Conservation (phyloP, 129 eudicot species). For the Ambrosia trifida region DNA sequence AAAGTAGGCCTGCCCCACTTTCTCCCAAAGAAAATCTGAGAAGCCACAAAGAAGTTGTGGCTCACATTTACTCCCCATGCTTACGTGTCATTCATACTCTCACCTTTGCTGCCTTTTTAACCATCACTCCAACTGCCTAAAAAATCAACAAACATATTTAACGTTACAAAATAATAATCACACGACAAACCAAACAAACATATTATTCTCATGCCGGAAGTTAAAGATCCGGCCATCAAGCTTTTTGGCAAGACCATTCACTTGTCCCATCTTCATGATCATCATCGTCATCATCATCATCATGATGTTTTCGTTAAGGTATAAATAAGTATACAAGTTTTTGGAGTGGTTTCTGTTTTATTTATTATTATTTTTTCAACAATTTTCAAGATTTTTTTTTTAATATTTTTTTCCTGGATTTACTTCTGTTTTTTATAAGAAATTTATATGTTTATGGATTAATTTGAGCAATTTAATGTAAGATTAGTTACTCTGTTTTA, state of each 20-base stretch:
- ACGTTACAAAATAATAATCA: slow-evolving; percentile 13
- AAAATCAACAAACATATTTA: slow-evolving; percentile 8
- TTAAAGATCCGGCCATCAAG: slow-evolving; percentile 50
- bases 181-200: too few relatives aligned
- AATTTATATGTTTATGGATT: too few relatives aligned
- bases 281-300: background rate
- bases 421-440: background rate
- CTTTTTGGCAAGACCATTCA: slow-evolving; percentile 58
- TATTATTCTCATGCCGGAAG: slow-evolving; percentile 34
- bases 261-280: slow-evolving; percentile 23
- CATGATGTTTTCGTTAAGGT: slow-evolving; percentile 32
- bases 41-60: slow-evolving; percentile 45
- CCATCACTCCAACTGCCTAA: slow-evolving; percentile 25
- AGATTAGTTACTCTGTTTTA: slow-evolving; percentile 9
- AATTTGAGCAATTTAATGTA: background rate
- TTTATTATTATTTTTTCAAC: background rate
- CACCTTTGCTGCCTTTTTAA: slow-evolving; percentile 31
- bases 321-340: background rate
- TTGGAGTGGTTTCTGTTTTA: background rate
- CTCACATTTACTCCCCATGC: slow-evolving; percentile 26
- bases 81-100: slow-evolving; percentile 41
- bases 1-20: slow-evolving; percentile 33
- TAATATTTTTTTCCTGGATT: background rate
- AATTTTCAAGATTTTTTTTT: background rate
- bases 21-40: slow-evolving; percentile 33